phyloP scores from a whole-genome alignment of 352 stramenopile species.

The Phytopythium sindhum region DNA sequence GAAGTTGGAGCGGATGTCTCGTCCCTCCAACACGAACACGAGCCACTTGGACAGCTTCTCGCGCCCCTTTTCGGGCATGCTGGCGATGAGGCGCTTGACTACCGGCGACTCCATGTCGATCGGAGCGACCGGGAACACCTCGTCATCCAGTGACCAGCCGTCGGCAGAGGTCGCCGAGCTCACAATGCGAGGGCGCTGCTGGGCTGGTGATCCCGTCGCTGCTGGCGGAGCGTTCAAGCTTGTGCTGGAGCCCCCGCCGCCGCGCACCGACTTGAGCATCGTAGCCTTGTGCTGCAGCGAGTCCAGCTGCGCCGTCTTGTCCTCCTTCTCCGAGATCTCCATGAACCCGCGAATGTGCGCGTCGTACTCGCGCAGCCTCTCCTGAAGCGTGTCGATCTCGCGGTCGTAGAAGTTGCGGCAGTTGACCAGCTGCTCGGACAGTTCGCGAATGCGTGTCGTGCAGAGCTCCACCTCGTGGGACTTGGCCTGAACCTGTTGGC shows the following conservation, averaged over 20 bases:
- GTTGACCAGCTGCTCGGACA: slow-evolving; percentile 45
- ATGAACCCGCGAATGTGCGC: slow-evolving; percentile 38
- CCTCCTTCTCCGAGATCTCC: slow-evolving; percentile 39
- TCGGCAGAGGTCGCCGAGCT: slow-evolving; percentile 27
- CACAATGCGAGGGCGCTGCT: slow-evolving; percentile 17
- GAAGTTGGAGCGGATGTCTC: slow-evolving; percentile 70
- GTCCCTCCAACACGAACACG: slow-evolving; percentile 62
- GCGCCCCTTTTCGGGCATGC: slow-evolving; percentile 54
- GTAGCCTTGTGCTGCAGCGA: slow-evolving; percentile 48
- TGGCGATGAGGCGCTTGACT: slow-evolving; percentile 60
- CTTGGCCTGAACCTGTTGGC: slow-evolving; percentile 50
- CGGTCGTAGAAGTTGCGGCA: slow-evolving; percentile 54
- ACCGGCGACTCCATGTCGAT: slow-evolving; percentile 80
- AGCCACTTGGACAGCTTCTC: slow-evolving; percentile 77
- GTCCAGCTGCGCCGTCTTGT: slow-evolving; percentile 41
- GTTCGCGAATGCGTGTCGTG: slow-evolving; percentile 35
- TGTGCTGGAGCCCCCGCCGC: slow-evolving; percentile 21
- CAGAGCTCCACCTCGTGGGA: slow-evolving; percentile 42
- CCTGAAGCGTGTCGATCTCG: slow-evolving; percentile 38
- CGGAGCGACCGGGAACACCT: slow-evolving; percentile 59
- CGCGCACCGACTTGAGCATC: slow-evolving; percentile 59
- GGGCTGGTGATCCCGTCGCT: slow-evolving; percentile 10
- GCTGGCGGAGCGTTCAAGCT: background rate
- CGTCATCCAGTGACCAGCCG: slow-evolving; percentile 58
- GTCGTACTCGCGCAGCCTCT: slow-evolving; percentile 51